These are phyloP conservation scores for Phalaenopsis equestris DNA, from an alignment of 106 monocot genomes.

Conservation along the genomic window DNA sequence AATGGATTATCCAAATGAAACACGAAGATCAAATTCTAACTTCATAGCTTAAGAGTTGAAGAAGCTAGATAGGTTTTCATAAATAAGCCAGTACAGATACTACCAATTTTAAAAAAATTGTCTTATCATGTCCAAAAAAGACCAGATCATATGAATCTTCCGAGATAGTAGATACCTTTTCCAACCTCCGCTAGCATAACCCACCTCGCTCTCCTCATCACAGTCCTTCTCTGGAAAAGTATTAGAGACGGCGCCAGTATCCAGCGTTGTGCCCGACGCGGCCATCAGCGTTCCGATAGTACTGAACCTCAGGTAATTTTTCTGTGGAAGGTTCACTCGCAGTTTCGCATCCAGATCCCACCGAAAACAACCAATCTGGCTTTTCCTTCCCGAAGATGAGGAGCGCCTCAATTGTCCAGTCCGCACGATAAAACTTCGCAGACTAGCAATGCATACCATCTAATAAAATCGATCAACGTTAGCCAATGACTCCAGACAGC, in stretches of 20 bases:
- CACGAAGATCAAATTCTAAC: not conserved
- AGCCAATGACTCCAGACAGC: too few species aligned
- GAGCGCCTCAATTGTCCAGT: not conserved
- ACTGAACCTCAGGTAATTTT: not conserved
- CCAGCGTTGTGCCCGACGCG: not conserved
- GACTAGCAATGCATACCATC: slow-evolving; percentile 10
- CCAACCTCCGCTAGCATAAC: slow-evolving; percentile 11
- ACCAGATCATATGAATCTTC: not conserved
- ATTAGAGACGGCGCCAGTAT: not conserved
- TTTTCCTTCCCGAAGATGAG: not conserved
- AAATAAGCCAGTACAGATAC: not conserved
- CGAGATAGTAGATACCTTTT: slow-evolving; percentile 3
- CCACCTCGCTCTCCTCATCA: slow-evolving; percentile 4
- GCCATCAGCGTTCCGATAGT: slow-evolving; percentile 4
- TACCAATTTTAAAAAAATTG: not conserved
- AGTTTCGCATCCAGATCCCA: slow-evolving; percentile 3
- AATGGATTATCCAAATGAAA: not conserved
- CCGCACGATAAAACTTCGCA: slow-evolving; percentile 2
- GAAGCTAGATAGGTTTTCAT: not conserved
- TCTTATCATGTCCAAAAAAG: not conserved
- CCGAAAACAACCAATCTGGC: not conserved
- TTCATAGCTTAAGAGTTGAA: not conserved
- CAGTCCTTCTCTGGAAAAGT: not conserved
- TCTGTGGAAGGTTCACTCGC: not conserved
- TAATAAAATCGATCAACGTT: not conserved